Conservation (phyloP, 106 monocot species). For the Amphibolis antarctica region DNA sequence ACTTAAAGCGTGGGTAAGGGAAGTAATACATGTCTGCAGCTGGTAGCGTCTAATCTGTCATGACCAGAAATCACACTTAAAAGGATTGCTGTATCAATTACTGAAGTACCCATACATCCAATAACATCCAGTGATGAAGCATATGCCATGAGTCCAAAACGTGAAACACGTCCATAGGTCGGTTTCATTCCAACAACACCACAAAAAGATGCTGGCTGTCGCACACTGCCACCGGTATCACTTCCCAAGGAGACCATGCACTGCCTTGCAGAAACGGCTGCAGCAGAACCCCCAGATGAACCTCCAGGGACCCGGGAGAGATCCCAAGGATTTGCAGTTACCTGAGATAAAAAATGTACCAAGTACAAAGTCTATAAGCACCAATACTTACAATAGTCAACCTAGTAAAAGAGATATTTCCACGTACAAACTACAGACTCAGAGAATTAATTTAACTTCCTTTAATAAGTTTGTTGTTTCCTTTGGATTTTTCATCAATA, state of each 20-base stretch:
- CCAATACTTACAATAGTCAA: no score
- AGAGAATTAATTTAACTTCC: no score
- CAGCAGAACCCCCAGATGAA: constrained; percentile 93
- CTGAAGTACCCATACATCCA: constrained; percentile 77
- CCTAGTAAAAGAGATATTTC: not conserved
- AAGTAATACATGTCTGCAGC: constrained; percentile 56
- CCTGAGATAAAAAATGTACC: constrained; percentile 26
- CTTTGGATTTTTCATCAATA: not conserved
- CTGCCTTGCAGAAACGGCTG: constrained; percentile 86
- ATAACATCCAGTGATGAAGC: constrained; percentile 93
- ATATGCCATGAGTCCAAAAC: constrained; percentile 95
- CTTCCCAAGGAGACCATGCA: constrained; percentile 83
- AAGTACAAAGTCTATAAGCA: no score
- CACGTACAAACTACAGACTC: no score
- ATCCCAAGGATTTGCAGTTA: constrained; percentile 96
- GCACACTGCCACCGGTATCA: constrained; percentile 94
- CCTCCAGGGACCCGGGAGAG: constrained; percentile 90
- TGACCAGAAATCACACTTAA: constrained; percentile 69
- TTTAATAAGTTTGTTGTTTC: no score
- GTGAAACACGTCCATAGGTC: constrained; percentile 86
- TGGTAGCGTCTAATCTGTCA: constrained; percentile 78
- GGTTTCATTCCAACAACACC: constrained; percentile 95
- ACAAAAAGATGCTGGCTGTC: constrained; percentile 97
- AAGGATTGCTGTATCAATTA: constrained; percentile 63
- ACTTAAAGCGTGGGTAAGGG: not conserved